phyloP scores from a whole-genome alignment of 2,329 filamentous ascomycete genomes.

The Chrysoporthe austroafricana region DNA sequence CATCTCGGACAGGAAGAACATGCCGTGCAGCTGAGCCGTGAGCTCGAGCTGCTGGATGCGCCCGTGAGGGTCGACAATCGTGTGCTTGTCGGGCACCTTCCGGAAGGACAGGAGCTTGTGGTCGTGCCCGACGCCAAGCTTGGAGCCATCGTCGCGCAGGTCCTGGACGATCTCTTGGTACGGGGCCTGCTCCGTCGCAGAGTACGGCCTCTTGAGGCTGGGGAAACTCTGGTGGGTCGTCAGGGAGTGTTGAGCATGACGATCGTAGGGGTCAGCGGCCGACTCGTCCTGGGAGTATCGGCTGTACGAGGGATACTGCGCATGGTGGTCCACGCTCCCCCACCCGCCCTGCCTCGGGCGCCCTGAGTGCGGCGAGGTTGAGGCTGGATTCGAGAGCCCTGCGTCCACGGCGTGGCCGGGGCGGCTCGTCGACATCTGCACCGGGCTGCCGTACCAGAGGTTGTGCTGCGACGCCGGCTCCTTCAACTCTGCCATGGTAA shows the following conservation, averaged over 20 bases:
- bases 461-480: slow-evolving; percentile 57
- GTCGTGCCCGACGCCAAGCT: slow-evolving; percentile 62
- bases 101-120: slow-evolving; percentile 65
- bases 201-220: slow-evolving; percentile 61
- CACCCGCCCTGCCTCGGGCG: slow-evolving; percentile 50
- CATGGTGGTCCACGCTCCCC: slow-evolving; percentile 49
- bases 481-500: slow-evolving; percentile 67
- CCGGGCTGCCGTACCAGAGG: slow-evolving; percentile 61
- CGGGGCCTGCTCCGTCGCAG: slow-evolving; percentile 57
- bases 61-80: slow-evolving; percentile 62
- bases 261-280: slow-evolving; percentile 53
- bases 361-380: slow-evolving; percentile 51
- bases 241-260: slow-evolving; percentile 53
- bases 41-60: slow-evolving; percentile 65
- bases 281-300: slow-evolving; percentile 59
- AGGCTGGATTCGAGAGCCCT: slow-evolving; percentile 49
- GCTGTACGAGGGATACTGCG: slow-evolving; percentile 52
- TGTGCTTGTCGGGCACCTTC: slow-evolving; percentile 61
- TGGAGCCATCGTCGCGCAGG: slow-evolving; percentile 60
- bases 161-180: slow-evolving; percentile 67
- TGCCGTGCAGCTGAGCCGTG: slow-evolving; percentile 78
- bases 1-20: slow-evolving; percentile 87
- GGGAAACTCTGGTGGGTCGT: slow-evolving; percentile 57
- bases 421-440: slow-evolving; percentile 55
- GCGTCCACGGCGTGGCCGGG: slow-evolving; percentile 56